Evolutionary conservation across 805 yeast species (phyloP), one percentile per base, ranked within the genome.

Genomic region (Candida vaughaniae): DNA sequence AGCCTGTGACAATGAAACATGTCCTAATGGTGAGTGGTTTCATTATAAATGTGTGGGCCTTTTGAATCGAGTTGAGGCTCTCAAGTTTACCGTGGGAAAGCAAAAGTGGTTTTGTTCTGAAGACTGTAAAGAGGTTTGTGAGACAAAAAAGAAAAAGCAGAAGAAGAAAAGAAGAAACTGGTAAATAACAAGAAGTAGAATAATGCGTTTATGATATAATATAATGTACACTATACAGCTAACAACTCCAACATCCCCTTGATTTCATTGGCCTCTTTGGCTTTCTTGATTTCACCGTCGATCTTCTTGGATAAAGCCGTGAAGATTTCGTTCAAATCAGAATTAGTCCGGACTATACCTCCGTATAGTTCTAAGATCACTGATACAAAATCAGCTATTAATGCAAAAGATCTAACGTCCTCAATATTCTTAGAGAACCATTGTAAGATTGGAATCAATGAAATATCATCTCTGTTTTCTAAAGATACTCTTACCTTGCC

Each of bases 191-290:
- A 16, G 31, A 26, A 15, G 15, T 10, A 19, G 5, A 6, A 11
- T 34, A 20, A 29, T 26, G 33, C n/a, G n/a, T 36, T 32, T 12
- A 33, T 37, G 33, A 32, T 10, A 11, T 20, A 19, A 22, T 20
- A 28, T 36, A 31, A 31, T 36, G 30, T 26, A 26, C 35, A 36
- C 36, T 63, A 74, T 43, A 64, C 75, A 34, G 89, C 82, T 51
- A 91, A 70, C 49, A 93, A 62, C 61, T 88, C 95, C 51, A 93
- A 68, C 97, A 93, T 93, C 37, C 99, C 99, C 52, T 85, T 88
- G 29, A 93, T 79, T 56, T 80, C 82, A 58, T 83, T 85, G 5
- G 97, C 95, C 56, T 90, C 96, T 55, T 78, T 78, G 29, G 96
- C 85, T 53, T 84, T 81, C 39, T 73, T 75, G 16, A 89, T 77